Evolutionary conservation across 108 stramenopile species (phyloP).

Genomic region (Skeletonema marinoi): DNA sequence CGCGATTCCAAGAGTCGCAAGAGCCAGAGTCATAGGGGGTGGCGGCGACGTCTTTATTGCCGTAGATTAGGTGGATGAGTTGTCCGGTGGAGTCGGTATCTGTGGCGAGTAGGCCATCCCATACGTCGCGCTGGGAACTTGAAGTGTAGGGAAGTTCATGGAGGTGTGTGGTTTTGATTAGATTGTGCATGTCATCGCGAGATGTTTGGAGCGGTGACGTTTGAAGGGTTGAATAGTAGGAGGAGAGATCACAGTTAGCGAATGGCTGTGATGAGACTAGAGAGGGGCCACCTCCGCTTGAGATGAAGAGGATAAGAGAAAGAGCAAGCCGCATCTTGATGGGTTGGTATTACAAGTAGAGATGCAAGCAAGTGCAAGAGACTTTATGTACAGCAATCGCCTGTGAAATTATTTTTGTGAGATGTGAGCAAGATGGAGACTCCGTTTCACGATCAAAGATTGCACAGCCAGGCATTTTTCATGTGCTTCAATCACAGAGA

Average conservation of each 20-base stretch:
- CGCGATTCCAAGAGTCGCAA: conserved; percentile 72
- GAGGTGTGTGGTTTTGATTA: conserved; percentile 50
- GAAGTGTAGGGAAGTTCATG: conserved; percentile 61
- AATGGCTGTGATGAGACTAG: conserved; percentile 4
- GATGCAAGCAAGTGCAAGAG: too few species aligned
- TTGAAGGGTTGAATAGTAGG: conserved; percentile 17
- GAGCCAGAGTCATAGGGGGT: conserved; percentile 33
- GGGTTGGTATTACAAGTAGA: too few species aligned
- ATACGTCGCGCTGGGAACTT: conserved; percentile 45
- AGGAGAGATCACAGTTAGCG: conserved; percentile 11
- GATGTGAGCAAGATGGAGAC: too few species aligned
- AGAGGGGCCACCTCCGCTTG: too few species aligned
- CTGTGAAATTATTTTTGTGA: too few species aligned
- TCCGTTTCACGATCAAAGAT: too few species aligned
- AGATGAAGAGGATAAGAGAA: too few species aligned
- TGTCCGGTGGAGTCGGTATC: conserved; percentile 41
- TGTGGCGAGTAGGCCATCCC: conserved; percentile 67
- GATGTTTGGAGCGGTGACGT: not conserved
- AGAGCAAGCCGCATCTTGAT: too few species aligned
- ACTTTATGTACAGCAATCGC: too few species aligned
- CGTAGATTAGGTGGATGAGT: conserved; percentile 52
- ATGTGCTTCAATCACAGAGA: too few species aligned
- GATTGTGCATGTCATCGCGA: conserved; percentile 32
- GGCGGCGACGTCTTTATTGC: conserved; percentile 22
- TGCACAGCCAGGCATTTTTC: too few species aligned